Conservation (phyloP, 1,139 yeast species). For the Suhomyces yuchorum region DNA sequence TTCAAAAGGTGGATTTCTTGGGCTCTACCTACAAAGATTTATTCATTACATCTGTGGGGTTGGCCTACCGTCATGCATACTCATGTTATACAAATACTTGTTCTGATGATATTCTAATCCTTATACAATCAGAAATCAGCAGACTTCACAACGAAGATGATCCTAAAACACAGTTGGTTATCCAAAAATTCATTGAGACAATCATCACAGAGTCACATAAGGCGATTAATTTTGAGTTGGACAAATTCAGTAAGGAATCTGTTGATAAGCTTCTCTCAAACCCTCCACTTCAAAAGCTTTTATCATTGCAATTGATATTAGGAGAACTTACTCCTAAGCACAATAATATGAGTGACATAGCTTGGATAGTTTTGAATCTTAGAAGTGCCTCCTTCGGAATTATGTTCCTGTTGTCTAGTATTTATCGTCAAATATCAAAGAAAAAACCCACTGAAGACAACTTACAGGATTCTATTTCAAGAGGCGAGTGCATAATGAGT, state of each 20-base stretch:
- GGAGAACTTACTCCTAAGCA: slow-evolving; percentile 48
- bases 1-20: slow-evolving; percentile 25
- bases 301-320: slow-evolving; percentile 64
- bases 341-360: slow-evolving; percentile 55
- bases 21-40: slow-evolving; percentile 33
- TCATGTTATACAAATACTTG: slow-evolving; percentile 66
- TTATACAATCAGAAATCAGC: slow-evolving; percentile 50
- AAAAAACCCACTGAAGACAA: slow-evolving; percentile 53
- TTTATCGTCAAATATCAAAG: slow-evolving; percentile 57
- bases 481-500: slow-evolving; percentile 61
- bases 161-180: slow-evolving; percentile 18
- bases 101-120: slow-evolving; percentile 66
- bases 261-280: slow-evolving; percentile 71
- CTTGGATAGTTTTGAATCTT: slow-evolving; percentile 69
- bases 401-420: slow-evolving; percentile 68
- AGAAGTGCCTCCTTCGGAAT: slow-evolving; percentile 74
- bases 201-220: slow-evolving; percentile 66
- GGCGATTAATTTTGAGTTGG: slow-evolving; percentile 69
- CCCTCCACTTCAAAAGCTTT: slow-evolving; percentile 69
- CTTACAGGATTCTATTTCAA: slow-evolving; percentile 53
- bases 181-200: slow-evolving; percentile 43
- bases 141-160: slow-evolving; percentile 20
- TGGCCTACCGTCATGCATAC: slow-evolving; percentile 66
- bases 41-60: slow-evolving; percentile 53
- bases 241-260: slow-evolving; percentile 60